phyloP scores from a whole-genome alignment of 2,329 filamentous ascomycete species.

The Xylaria digitata region DNA sequence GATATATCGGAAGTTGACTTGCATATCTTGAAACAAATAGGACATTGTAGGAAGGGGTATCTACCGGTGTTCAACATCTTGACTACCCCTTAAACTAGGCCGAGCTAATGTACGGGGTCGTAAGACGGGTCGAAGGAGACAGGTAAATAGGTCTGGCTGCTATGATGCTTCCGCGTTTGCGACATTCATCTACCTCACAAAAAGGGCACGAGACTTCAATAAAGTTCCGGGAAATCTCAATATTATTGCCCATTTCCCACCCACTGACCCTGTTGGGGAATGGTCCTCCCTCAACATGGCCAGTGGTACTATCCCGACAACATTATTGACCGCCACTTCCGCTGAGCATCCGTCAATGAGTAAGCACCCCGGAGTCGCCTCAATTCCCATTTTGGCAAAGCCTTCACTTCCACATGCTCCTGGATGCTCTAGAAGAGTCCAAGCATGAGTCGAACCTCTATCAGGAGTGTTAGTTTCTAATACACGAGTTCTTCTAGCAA shows the following conservation, averaged over 20 bases:
- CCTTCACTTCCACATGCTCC: too few relatives aligned
- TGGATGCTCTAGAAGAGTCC: neutral
- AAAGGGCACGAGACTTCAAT: too few relatives aligned
- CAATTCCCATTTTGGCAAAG: neutral
- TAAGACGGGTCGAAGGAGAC: neutral
- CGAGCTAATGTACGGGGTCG: constrained; percentile 1
- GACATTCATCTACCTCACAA: neutral
- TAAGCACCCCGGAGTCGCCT: neutral
- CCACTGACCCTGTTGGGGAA: neutral
- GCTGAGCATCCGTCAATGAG: constrained; percentile 7
- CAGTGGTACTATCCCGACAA: constrained; percentile 1
- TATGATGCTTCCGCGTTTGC: neutral
- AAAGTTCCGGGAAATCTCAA: neutral
- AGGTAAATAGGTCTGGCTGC: neutral
- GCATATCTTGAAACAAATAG: constrained; percentile 16
- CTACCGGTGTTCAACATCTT: neutral
- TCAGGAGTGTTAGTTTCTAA: constrained; percentile 1
- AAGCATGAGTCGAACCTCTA: neutral
- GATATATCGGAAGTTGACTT: neutral
- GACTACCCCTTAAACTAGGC: neutral
- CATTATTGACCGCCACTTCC: constrained; percentile 9
- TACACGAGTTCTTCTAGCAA: neutral
- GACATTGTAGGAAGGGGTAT: neutral
- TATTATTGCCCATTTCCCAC: neutral
- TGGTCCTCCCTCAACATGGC: constrained; percentile 3